Evolutionary conservation across 2,329 filamentous ascomycete genomes (phyloP).

Genomic region (Venturia carpophila): DNA sequence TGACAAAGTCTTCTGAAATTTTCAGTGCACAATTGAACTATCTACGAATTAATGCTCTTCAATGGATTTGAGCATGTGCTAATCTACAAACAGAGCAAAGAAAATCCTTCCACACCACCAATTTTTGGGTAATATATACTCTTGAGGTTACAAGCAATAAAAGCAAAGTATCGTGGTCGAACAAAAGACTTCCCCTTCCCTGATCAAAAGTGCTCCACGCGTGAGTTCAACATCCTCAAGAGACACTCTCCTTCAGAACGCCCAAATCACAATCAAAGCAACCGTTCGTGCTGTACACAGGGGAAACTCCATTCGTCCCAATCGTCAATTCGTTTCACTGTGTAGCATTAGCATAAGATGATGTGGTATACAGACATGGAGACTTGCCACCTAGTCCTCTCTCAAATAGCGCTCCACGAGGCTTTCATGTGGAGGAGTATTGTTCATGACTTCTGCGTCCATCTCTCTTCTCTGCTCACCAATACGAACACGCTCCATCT

Average conservation of each 20-base stretch:
- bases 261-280: conserved; percentile 10
- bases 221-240: neutral
- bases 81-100: neutral
- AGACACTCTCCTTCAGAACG: neutral
- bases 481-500: neutral
- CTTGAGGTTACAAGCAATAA: neutral
- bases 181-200: neutral
- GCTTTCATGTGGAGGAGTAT: conserved; percentile 5
- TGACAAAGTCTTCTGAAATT: neutral
- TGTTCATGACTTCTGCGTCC: conserved; percentile 9
- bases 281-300: conserved; percentile 4
- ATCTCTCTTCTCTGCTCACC: neutral
- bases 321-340: neutral
- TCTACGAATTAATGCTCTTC: neutral
- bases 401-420: conserved; percentile 5
- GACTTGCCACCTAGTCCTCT: neutral
- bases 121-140: conserved; percentile 11
- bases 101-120: conserved; percentile 6
- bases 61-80: neutral
- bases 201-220: neutral
- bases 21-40: neutral
- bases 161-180: neutral
- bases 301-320: neutral
- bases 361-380: neutral
- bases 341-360: neutral